A percentile compares a stretch with the other conserved stretches of the same genome.
These are phyloP conservation scores for Ophiostoma perfectum DNA, from an alignment of 2,329 filamentous ascomycete genomes.

Conservation along the genomic window DNA sequence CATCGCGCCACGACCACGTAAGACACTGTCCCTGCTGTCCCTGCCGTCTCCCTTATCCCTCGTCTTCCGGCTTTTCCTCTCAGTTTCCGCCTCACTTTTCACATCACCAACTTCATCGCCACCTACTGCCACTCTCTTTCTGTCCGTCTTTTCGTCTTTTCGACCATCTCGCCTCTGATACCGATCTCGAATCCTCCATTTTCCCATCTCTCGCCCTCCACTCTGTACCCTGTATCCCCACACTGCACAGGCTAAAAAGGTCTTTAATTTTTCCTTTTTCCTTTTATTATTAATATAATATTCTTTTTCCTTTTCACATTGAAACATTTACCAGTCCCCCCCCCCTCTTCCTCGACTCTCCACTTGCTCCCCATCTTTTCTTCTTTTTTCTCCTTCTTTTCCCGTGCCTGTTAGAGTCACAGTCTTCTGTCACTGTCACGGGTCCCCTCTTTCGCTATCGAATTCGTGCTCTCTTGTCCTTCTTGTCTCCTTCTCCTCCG, in stretches of 20 bases:
- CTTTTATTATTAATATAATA: not conserved
- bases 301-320: not conserved
- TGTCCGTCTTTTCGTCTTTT: not conserved
- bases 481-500: not conserved
- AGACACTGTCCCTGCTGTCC: not conserved
- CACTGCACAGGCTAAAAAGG: conserved; percentile 1
- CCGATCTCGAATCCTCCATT: not conserved
- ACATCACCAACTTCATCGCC: not conserved
- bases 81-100: conserved; percentile 1
- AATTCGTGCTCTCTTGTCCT: not conserved
- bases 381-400: conserved; percentile 13
- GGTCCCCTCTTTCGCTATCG: conserved; percentile 3
- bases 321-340: not conserved
- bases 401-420: conserved; percentile 9
- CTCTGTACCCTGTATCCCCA: conserved; percentile 11
- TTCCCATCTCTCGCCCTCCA: conserved; percentile 12
- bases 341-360: not conserved
- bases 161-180: not conserved
- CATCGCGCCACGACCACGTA: not conserved
- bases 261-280: not conserved
- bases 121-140: not conserved
- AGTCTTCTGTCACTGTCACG: not conserved
- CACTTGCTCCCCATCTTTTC: conserved; percentile 14
- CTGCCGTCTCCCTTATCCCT: not conserved
- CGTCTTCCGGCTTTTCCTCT: not conserved